Base-by-base conservation (phyloP, 345 rosid genomes). In the Linum tenue region DNA sequence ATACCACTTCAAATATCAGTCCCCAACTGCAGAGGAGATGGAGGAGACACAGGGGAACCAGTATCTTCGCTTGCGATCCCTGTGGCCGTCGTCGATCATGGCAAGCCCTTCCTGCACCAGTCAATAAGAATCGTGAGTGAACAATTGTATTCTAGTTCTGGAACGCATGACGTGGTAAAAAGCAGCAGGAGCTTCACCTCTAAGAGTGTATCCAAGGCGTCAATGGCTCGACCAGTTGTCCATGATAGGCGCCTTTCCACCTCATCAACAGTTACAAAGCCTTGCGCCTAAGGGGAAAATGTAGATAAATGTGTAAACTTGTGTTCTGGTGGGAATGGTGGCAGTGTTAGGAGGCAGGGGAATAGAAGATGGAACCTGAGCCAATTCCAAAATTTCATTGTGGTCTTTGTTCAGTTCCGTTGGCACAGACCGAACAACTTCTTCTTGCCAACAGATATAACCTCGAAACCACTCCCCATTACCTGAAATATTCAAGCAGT, bases 351-450 rank as follows among this genome's bases (percentile, higher is more conserved):
- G 31, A 55, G 43, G 7, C 10, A 11, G n/a, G n/a, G n/a, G n/a
- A n/a, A 11, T 9, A 59, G 50, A 31, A 55, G 39, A 60, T 1
- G 16, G 69, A 66, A 83, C 90, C 97, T 92, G 98, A 65, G 97
- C 94, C 48, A 90, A 75, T 77, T 90, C 94, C 80, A 92, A 70
- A 67, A 92, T 86, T 70, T 81, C 91, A 69, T 92, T 92, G 68
- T 92, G 98, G 76, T 92, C 98, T 82, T 85, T 88, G 82, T 92
- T 90, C 73, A 90, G 77, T 76, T 87, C 98, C 31, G 97, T 88
- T 31, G 98, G 95, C 58, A 92, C 96, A 63, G 97, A 90, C 62
- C 94, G 87, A 69, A 88, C 81, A 92, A 87, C 80, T 90, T 92
- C 75, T 75, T 90, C 80, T 86, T 90, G 67, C 97, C 95, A 64